Evolutionary conservation across 306 rosid genomes (phyloP), one percentile per base, ranked within the genome.

Genomic region (Cucumis melo): DNA sequence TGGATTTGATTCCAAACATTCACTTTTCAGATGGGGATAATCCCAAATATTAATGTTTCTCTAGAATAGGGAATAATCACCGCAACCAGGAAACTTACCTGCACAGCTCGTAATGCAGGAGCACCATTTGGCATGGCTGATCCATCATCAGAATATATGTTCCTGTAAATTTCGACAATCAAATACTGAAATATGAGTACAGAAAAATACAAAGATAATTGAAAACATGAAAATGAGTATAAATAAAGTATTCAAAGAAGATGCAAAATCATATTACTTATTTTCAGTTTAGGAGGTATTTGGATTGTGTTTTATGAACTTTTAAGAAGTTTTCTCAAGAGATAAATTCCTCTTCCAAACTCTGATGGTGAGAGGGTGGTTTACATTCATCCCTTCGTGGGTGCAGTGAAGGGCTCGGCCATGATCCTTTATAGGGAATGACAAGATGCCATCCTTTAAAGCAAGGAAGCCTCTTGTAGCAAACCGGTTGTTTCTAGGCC

Each of bases 141-240:
- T 74, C 95, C 96, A 74, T 90, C 99, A 9, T 86, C 97, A 51
- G 97, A 94, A 84, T 87, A 94, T 73, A 94, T 82, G 85, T 94
- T 94, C 92, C 97, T 94, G 87, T 77, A 82, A 50, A 59, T 76
- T 48, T 29, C 14, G 16, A 48, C 42, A 14, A 71, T 71, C 42
- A 71, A 71, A 71, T 71, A 23, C 57, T 46, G 75, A n/a, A 24
- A 70, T 38, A 70, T 46, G 54, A 16, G 41, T 46, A 70, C 38
- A 23, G 68, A 29, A 20, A 29, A 62, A 62, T 14, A 14, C 70
- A 24, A 7, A 14, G 20, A 70, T 44, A 3, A 21, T 24, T 20
- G 57, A 1, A 12, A 44, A 42, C 75, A 44, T 29, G 10, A 27
- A 61, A 61, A 61, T 5, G 38, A 16, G 27, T 38, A n/a, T 7